Base-by-base conservation (phyloP, 441 rosid genomes). In the Mallotus repandus region DNA sequence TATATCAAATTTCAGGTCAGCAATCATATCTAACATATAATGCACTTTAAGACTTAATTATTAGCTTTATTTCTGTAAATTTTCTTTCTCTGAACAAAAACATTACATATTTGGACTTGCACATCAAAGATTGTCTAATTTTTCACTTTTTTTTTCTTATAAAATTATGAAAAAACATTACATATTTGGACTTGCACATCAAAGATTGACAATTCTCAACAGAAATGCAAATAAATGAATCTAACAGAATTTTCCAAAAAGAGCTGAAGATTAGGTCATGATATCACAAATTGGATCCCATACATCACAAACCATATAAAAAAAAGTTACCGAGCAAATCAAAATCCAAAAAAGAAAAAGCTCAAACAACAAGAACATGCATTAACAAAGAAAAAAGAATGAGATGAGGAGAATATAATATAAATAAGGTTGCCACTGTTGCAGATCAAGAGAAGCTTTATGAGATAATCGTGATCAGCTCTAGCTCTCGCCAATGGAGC, bases 391-490 rank as follows among this genome's bases (percentile, higher is more conserved):
- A 53, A 2, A 7, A 6, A 29, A 60, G 32, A 29, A 29, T 22
- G 43, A 41, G n/a, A 12, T 48, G 35, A 43, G 46, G 55, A 63
- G 7, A 9, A 13, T 63, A 61, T 72, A 72, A n/a, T 16, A 9
- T 19, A 43, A 6, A 58, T 53, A 1, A 25, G 45, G 62, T 4
- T 63, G 78, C 84, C 79, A 65, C 81, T 81, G 68, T 81, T 81
- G 57, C 81, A 79, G 43, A 81, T 81, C 52, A 81, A 49, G 55
- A 81, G 84, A 56, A 81, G 84, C 73, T 81, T 81, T n/a, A 81
- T 78, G 57, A 81, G 84, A 72, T 75, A 81, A 75, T 81, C 84
- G 63, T 81, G 75, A 61, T 81, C 84, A n/a, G 84, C 84, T 9
- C 84, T 57, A 13, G 84, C 84, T 52, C 81, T 71, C 18, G 84